A percentile compares a stretch with the other conserved stretches of the same genome.
These are phyloP conservation scores for Podaxis pistillaris DNA, from an alignment of 768 basidiomycete genomes.

Conservation along the genomic window DNA sequence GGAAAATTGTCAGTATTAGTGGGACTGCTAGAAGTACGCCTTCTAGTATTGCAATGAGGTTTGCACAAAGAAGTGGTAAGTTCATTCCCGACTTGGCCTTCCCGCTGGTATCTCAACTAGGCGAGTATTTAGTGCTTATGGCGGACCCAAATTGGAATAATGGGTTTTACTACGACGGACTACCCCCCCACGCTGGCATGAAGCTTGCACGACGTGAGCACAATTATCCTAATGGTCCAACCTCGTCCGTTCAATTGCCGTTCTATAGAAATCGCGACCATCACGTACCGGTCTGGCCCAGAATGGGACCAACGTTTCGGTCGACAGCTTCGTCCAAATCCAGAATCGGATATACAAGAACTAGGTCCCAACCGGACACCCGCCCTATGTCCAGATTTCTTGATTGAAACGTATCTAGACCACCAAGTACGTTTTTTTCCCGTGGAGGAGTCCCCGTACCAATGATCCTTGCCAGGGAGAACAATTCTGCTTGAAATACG, in stretches of 20 bases:
- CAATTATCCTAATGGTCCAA: not conserved
- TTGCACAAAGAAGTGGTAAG: slow-evolving; percentile 91
- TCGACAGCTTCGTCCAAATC: slow-evolving; percentile 56
- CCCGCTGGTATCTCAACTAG: not conserved
- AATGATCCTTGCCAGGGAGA: slow-evolving; percentile 62
- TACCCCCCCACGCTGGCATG: slow-evolving; percentile 99
- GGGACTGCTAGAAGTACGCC: slow-evolving; percentile 93
- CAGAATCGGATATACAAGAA: slow-evolving; percentile 29
- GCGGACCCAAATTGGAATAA: slow-evolving; percentile 99
- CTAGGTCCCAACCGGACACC: slow-evolving; percentile 47
- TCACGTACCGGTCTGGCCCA: slow-evolving; percentile 97
- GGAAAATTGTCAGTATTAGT: slow-evolving; percentile 90
- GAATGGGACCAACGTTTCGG: slow-evolving; percentile 99
- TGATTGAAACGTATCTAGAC: slow-evolving; percentile 98
- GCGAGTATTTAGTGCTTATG: slow-evolving; percentile 76
- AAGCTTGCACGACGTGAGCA: slow-evolving; percentile 89
- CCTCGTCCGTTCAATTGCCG: slow-evolving; percentile 2
- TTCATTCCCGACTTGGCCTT: slow-evolving; percentile 23
- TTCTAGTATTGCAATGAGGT: slow-evolving; percentile 92
- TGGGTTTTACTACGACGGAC: slow-evolving; percentile 92
- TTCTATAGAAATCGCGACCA: slow-evolving; percentile 89
- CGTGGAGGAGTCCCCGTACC: slow-evolving; percentile 34
- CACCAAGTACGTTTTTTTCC: slow-evolving; percentile 68
- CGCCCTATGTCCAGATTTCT: slow-evolving; percentile 92
- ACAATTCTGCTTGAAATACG: slow-evolving; percentile 97